These are phyloP conservation scores for Alternaria sp. DNA, from an alignment of 2,329 filamentous ascomycete genomes.

Conservation along the genomic window DNA sequence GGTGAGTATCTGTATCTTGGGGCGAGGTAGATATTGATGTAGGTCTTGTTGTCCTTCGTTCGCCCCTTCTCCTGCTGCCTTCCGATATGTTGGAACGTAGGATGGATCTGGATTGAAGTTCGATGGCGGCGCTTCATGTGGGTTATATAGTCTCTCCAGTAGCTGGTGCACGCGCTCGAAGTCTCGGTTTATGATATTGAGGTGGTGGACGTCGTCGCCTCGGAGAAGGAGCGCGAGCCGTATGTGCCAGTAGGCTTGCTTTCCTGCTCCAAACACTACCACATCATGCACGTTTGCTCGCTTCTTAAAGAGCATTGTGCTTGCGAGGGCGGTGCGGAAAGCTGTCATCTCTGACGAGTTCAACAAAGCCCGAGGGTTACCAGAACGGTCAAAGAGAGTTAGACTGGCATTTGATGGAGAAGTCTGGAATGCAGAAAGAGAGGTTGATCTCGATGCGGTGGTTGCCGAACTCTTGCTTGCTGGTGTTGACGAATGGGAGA, in stretches of 20 bases:
- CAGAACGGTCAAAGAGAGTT: conserved; percentile 65
- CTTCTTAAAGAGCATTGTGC: conserved; percentile 67
- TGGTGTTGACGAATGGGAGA: conserved; percentile 30
- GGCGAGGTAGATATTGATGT: conserved; percentile 33
- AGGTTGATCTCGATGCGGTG: conserved; percentile 10
- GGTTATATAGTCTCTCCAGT: conserved; percentile 63
- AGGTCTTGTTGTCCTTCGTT: conserved; percentile 3
- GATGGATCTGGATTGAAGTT: conserved; percentile 20
- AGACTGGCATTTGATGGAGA: conserved; percentile 59
- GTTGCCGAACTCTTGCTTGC: conserved; percentile 36
- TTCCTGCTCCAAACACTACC: conserved; percentile 85
- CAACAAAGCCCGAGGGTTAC: conserved; percentile 68
- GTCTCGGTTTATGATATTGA: conserved; percentile 83
- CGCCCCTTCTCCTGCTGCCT: neutral
- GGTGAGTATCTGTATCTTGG: conserved; percentile 74
- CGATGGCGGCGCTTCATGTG: conserved; percentile 45
- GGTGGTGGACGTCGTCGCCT: conserved; percentile 72
- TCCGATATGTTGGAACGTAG: conserved; percentile 26
- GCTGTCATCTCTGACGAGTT: conserved; percentile 74
- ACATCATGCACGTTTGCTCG: conserved; percentile 77
- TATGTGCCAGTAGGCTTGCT: conserved; percentile 95
- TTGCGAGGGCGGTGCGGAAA: conserved; percentile 72
- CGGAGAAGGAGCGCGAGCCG: conserved; percentile 80
- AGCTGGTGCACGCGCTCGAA: conserved; percentile 67
- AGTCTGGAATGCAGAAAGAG: conserved; percentile 24